Evolutionary conservation across 75 land plant species (phyloP).

Genomic region (Larix kaempferi): DNA sequence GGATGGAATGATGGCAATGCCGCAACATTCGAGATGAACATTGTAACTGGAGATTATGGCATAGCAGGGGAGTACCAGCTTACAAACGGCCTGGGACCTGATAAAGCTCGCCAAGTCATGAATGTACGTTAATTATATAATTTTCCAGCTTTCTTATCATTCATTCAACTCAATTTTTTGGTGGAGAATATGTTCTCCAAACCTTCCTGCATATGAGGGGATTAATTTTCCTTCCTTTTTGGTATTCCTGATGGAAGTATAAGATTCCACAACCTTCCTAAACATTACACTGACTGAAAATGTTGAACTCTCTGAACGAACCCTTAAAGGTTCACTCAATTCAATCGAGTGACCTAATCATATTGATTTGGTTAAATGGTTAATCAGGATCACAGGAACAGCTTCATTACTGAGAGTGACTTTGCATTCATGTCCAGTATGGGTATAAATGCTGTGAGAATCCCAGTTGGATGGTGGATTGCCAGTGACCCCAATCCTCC

Average conservation of each 20-base stretch:
- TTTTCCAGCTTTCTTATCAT: neutral
- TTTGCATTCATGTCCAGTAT: slow-evolving; percentile 51
- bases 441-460: slow-evolving; percentile 64
- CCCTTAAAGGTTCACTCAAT: neutral
- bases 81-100: slow-evolving; percentile 36
- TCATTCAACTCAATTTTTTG: neutral
- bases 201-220: neutral
- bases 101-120: slow-evolving; percentile 20
- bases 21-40: slow-evolving; percentile 40
- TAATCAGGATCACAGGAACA: slow-evolving; percentile 33
- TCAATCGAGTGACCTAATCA: neutral
- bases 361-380: neutral
- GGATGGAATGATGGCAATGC: slow-evolving; percentile 30
- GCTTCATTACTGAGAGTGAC: slow-evolving; percentile 57
- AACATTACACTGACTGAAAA: neutral
- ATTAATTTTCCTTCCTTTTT: neutral
- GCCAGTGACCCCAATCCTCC: slow-evolving; percentile 61
- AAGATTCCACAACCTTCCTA: neutral
- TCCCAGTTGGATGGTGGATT: slow-evolving; percentile 96
- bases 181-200: neutral
- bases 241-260: neutral
- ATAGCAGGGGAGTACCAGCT: slow-evolving; percentile 38
- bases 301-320: neutral
- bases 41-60: slow-evolving; percentile 1
- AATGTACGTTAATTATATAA: slow-evolving; percentile 13